phyloP scores from a whole-genome alignment of 2,329 filamentous ascomycete species.

The Eurotiales sp. region DNA sequence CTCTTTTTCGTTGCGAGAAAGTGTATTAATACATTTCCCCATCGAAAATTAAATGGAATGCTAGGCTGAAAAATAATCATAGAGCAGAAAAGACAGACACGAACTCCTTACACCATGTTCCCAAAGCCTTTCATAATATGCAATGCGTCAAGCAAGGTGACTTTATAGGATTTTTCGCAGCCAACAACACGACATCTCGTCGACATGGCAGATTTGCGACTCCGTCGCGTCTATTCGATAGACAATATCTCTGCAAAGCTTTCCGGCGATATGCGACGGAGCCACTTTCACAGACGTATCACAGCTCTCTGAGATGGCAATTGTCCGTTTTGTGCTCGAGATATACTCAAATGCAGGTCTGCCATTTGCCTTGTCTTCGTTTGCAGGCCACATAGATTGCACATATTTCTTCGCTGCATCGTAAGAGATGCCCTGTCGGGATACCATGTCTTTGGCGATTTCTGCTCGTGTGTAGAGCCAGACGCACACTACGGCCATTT shows the following conservation, averaged over 20 bases:
- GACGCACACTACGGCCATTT: conserved; percentile 10
- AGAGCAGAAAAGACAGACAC: too few relatives aligned
- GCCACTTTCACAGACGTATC: neutral
- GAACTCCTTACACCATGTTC: too few relatives aligned
- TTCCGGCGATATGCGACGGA: neutral
- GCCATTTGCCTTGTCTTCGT: neutral
- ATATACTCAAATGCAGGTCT: conserved; percentile 8
- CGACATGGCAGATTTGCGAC: conserved; percentile 6
- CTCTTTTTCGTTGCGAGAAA: too few relatives aligned
- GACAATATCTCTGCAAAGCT: conserved; percentile 3
- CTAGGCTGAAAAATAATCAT: too few relatives aligned
- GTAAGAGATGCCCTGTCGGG: neutral
- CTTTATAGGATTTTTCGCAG: conserved; percentile 9
- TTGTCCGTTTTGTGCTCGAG: conserved; percentile 10
- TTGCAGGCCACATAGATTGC: conserved; percentile 1
- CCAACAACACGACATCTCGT: conserved; percentile 7
- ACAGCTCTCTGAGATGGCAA: conserved; percentile 5
- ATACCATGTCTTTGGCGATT: conserved; percentile 2
- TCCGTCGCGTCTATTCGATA: neutral
- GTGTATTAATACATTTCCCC: too few relatives aligned
- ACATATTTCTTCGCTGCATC: neutral
- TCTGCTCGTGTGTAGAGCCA: conserved; percentile 12
- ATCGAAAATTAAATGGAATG: too few relatives aligned
- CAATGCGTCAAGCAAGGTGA: conserved; percentile 37
- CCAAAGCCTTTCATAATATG: too few relatives aligned